These are phyloP conservation scores for Inonotus hispidus DNA, from an alignment of 1,284 basidiomycete species.

Conservation along the genomic window DNA sequence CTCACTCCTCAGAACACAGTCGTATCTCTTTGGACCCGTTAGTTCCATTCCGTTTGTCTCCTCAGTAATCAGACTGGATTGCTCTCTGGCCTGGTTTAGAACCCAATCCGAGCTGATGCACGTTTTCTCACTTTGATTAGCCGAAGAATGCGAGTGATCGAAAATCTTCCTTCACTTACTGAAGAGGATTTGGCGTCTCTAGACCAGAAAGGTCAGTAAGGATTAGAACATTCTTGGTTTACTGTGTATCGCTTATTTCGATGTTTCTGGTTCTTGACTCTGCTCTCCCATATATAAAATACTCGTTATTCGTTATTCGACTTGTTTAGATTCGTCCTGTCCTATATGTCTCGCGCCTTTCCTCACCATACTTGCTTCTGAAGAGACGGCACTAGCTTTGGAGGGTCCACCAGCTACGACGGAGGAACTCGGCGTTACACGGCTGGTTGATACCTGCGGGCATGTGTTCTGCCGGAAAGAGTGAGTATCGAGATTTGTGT, in stretches of 20 bases:
- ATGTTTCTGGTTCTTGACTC: neutral
- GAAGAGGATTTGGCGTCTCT: slow-evolving; percentile 36
- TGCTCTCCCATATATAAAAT: neutral
- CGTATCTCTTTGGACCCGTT: too few relatives aligned
- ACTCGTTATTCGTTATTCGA: neutral
- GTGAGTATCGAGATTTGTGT: neutral
- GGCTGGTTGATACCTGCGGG: slow-evolving; percentile 52
- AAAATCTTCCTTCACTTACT: slow-evolving; percentile 37
- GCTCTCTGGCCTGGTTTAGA: too few relatives aligned
- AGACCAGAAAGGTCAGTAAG: slow-evolving; percentile 32
- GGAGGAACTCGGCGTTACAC: slow-evolving; percentile 65
- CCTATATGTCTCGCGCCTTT: slow-evolving; percentile 57
- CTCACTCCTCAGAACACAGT: too few relatives aligned
- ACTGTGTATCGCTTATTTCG: too few relatives aligned
- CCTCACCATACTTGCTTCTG: slow-evolving; percentile 59
- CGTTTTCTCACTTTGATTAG: slow-evolving; percentile 17
- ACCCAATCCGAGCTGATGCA: too few relatives aligned
- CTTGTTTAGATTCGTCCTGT: slow-evolving; percentile 56
- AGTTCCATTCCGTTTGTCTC: too few relatives aligned
- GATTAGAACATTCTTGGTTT: too few relatives aligned
- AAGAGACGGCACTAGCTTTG: slow-evolving; percentile 64
- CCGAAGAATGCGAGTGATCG: slow-evolving; percentile 31
- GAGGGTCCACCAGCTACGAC: slow-evolving; percentile 65
- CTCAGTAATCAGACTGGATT: too few relatives aligned
- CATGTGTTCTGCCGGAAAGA: slow-evolving; percentile 70